Percentiles rank a stretch among this genome's conserved stretches.
Evolutionary conservation across 495 filamentous ascomycete genomes (phyloP).

Genomic region (Aspergillus egyptiacus): DNA sequence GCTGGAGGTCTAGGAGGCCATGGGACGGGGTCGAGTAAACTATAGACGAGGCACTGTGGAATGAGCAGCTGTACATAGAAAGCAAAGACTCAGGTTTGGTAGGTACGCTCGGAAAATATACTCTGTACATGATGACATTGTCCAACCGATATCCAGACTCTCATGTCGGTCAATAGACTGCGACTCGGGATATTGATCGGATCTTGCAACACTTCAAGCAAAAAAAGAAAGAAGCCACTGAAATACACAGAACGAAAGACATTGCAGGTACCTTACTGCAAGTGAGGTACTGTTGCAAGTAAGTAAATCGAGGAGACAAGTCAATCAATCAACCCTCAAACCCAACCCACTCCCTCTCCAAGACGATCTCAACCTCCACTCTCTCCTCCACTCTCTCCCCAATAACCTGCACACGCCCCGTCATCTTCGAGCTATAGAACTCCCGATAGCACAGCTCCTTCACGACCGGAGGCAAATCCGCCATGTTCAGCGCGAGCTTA

Average conservation of each 20-base stretch:
- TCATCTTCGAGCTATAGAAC: neutral
- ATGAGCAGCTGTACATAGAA: slow-evolving; percentile 7
- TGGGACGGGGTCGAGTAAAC: neutral
- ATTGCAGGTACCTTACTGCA: too few relatives aligned
- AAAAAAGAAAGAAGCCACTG: too few relatives aligned
- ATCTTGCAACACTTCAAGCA: too few relatives aligned
- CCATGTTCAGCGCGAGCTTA: too few relatives aligned
- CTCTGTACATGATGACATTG: neutral
- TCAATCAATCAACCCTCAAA: neutral
- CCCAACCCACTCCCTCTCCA: slow-evolving; percentile 3
- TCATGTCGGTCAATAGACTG: too few relatives aligned
- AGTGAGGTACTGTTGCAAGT: neutral
- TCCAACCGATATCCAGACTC: neutral
- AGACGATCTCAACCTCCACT: slow-evolving; percentile 3
- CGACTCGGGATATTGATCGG: too few relatives aligned
- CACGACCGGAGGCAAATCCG: neutral
- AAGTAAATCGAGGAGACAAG: neutral
- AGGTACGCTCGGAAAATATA: too few relatives aligned
- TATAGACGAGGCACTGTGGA: neutral
- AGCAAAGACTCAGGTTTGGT: too few relatives aligned
- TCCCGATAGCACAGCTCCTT: slow-evolving; percentile 10
- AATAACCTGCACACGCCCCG: neutral
- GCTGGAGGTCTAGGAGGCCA: neutral
- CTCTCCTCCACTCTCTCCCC: neutral
- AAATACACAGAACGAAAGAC: too few relatives aligned